Conservation (phyloP, 1,139 yeast species). For the Kodamaea ohmeri region DNA sequence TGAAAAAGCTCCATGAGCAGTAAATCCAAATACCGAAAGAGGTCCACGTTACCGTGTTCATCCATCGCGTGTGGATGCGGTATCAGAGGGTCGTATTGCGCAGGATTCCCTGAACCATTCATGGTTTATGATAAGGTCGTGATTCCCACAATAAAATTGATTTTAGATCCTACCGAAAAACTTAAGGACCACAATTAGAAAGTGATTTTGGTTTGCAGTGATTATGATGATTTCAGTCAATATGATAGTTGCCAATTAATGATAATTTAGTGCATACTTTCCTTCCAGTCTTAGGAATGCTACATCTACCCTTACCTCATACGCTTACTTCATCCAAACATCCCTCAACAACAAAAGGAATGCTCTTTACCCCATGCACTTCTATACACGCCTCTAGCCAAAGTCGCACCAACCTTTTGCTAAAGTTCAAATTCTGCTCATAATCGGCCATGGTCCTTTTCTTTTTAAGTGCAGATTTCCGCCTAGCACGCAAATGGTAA, state of each 20-base stretch:
- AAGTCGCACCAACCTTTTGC: slow-evolving; percentile 20
- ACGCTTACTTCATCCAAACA: slow-evolving; percentile 1
- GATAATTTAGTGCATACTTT: no score
- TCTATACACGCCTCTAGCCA: slow-evolving; percentile 23
- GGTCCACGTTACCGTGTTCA: slow-evolving; percentile 16
- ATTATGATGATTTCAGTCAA: no score
- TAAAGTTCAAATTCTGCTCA: slow-evolving; percentile 12
- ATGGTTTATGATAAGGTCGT: no score
- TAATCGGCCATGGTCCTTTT: slow-evolving; percentile 8
- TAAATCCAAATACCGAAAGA: slow-evolving; percentile 24
- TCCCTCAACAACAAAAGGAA: slow-evolving; percentile 14
- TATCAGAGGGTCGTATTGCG: neutral
- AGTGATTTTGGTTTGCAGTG: no score
- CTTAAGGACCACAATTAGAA: no score
- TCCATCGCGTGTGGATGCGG: slow-evolving; percentile 9
- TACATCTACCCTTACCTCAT: neutral
- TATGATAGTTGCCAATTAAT: no score
- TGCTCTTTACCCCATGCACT: slow-evolving; percentile 12
- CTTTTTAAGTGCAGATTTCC: slow-evolving; percentile 20
- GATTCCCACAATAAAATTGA: no score
- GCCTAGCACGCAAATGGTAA: slow-evolving; percentile 18
- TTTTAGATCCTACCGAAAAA: no score
- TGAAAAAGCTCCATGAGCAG: slow-evolving; percentile 24
- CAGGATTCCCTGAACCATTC: no score
- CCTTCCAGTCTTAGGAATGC: no score